Conservation (phyloP, 805 yeast genomes). For the Ogataea zsoltii region DNA sequence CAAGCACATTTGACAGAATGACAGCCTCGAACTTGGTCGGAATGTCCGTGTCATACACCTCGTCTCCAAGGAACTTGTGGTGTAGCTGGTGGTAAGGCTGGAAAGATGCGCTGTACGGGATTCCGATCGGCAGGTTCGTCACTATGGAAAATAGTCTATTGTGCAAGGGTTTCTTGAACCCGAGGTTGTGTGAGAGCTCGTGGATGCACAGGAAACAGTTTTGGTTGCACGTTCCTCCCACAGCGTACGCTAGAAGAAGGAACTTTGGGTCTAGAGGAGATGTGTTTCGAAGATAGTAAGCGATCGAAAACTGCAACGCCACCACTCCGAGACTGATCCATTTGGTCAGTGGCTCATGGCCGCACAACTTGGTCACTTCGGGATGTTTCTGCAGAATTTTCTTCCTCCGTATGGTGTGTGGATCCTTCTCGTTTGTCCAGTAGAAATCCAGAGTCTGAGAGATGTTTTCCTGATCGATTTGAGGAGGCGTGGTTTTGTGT, state of each 20-base stretch:
- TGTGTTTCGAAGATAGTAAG: conserved; percentile 60
- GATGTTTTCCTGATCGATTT: conserved; percentile 24
- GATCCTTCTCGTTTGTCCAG: conserved; percentile 83
- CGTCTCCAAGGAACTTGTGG: conserved; percentile 89
- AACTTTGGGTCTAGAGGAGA: conserved; percentile 54
- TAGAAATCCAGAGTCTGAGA: conserved; percentile 53
- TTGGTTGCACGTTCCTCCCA: conserved; percentile 87
- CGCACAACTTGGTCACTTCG: conserved; percentile 74
- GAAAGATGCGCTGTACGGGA: conserved; percentile 86
- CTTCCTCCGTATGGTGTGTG: conserved; percentile 75
- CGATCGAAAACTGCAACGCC: conserved; percentile 61
- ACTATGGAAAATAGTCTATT: conserved; percentile 77
- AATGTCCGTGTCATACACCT: conserved; percentile 78
- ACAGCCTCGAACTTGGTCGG: conserved; percentile 81
- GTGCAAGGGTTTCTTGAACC: conserved; percentile 74
- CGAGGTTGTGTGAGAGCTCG: conserved; percentile 82
- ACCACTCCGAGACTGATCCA: conserved; percentile 71
- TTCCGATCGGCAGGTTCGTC: conserved; percentile 82
- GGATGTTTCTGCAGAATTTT: conserved; percentile 75
- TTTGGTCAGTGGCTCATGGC: conserved; percentile 85
- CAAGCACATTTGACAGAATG: conserved; percentile 71
- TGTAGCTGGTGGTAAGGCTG: conserved; percentile 91
- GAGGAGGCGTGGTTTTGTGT: conserved; percentile 26
- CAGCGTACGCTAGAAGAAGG: conserved; percentile 63
- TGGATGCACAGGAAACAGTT: conserved; percentile 86